A percentile compares a stretch with the other conserved stretches of the same genome.
Evolutionary conservation across 202 grass and related monocot species (phyloP).

Genomic region (Schoenoplectus tabernaemontani): DNA sequence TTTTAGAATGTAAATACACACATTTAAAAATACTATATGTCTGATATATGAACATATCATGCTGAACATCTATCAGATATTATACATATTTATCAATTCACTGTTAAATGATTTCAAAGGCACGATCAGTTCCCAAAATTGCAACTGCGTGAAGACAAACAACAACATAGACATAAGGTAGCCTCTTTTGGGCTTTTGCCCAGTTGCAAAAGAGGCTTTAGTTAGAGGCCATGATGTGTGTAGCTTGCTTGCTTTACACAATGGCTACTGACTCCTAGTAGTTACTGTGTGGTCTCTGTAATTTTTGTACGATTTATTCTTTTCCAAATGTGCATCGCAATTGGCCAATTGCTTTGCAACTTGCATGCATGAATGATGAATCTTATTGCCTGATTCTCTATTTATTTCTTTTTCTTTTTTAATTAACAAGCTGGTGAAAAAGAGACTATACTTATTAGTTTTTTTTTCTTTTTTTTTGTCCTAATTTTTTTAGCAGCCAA

Average conservation of each 20-base stretch:
- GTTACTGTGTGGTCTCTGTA: neutral
- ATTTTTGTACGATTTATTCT: neutral
- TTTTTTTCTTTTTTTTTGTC: neutral
- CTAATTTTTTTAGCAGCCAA: too few relatives aligned
- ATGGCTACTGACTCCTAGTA: neutral
- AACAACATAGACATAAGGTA: neutral
- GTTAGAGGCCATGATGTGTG: neutral
- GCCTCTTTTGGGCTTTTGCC: neutral
- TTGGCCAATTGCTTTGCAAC: neutral
- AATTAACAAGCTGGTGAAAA: conserved; percentile 3
- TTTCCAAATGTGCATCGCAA: neutral
- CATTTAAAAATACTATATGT: too few relatives aligned
- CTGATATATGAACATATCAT: too few relatives aligned
- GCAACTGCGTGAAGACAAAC: neutral
- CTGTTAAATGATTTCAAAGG: neutral
- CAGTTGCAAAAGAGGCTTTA: conserved; percentile 18
- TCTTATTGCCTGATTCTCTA: neutral
- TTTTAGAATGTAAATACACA: too few relatives aligned
- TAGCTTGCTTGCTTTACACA: neutral
- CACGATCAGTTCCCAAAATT: neutral
- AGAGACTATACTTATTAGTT: neutral
- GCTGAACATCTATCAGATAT: too few relatives aligned
- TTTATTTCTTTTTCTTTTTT: neutral
- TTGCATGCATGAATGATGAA: neutral
- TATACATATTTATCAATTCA: too few relatives aligned